phyloP scores from a whole-genome alignment of 306 rosid species.

The Fragaria ananassa region DNA sequence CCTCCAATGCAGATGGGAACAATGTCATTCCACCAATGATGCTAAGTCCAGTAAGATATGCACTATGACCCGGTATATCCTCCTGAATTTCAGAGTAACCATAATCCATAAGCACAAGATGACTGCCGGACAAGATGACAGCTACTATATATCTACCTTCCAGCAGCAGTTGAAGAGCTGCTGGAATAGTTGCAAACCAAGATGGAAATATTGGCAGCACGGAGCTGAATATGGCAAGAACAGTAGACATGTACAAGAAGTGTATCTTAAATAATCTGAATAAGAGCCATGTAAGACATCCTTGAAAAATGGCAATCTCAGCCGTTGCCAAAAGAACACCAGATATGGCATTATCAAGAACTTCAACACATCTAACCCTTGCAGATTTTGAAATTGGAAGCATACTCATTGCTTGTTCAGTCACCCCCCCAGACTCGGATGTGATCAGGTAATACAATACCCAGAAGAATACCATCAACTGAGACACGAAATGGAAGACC shows the following conservation, averaged over 20 bases:
- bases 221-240: constrained; percentile 74
- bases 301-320: constrained; percentile 82
- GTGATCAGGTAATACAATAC: constrained; percentile 87
- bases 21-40: constrained; percentile 96
- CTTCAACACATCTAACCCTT: constrained; percentile 78
- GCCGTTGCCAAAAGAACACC: constrained; percentile 90
- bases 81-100: constrained; percentile 80
- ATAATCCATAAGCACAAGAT: constrained; percentile 79
- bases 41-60: constrained; percentile 89
- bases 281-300: constrained; percentile 92
- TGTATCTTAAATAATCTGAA: constrained; percentile 71
- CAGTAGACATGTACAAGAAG: constrained; percentile 86
- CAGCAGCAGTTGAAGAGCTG: constrained; percentile 69
- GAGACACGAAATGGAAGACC: constrained; percentile 85
- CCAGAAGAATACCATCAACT: constrained; percentile 86
- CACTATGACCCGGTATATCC: constrained; percentile 84
- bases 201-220: constrained; percentile 76
- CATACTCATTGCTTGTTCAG: constrained; percentile 84
- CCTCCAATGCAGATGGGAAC: constrained; percentile 94
- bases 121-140: constrained; percentile 46
- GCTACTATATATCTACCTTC: constrained; percentile 80
- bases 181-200: constrained; percentile 83
- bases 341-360: constrained; percentile 86
- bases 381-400: constrained; percentile 66
- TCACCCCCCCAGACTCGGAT: constrained; percentile 93